Percentiles rank a stretch among this genome's conserved stretches.
phyloP scores from a whole-genome alignment of 1,284 basidiomycete genomes.

The Cryptococcus sp. region DNA sequence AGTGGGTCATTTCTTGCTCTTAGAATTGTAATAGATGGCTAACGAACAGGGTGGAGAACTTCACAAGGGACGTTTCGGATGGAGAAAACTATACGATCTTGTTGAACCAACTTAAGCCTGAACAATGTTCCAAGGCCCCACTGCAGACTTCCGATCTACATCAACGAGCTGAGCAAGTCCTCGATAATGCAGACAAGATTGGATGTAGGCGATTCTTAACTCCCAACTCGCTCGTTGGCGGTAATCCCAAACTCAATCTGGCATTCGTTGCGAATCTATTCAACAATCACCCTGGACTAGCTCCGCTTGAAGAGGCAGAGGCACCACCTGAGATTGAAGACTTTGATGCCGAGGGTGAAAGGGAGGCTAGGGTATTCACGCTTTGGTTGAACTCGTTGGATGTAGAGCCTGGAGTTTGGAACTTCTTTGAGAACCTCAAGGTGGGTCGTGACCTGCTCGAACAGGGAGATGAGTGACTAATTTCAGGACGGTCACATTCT shows the following conservation, averaged over 20 bases:
- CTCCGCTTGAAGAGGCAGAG: slow-evolving; percentile 82
- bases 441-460: slow-evolving; percentile 40
- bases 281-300: slow-evolving; percentile 93
- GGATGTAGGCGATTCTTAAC: slow-evolving; percentile 96
- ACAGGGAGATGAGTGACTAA: background rate
- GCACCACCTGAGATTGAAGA: slow-evolving; percentile 76
- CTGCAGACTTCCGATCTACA: slow-evolving; percentile 79
- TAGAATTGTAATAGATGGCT: background rate
- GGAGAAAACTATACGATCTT: slow-evolving; percentile 97
- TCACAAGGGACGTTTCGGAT: slow-evolving; percentile 89
- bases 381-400: slow-evolving; percentile 97
- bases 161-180: slow-evolving; percentile 80
- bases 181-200: slow-evolving; percentile 89
- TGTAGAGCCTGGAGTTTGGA: slow-evolving; percentile 93
- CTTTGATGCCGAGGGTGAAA: slow-evolving; percentile 97
- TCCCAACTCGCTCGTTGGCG: slow-evolving; percentile 80
- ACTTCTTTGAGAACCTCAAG: slow-evolving; percentile 92
- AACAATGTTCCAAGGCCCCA: slow-evolving; percentile 86
- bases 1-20: slow-evolving; percentile 50
- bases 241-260: slow-evolving; percentile 97
- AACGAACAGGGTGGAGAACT: slow-evolving; percentile 79
- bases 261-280: slow-evolving; percentile 98
- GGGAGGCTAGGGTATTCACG: slow-evolving; percentile 95
- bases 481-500: slow-evolving; percentile 71
- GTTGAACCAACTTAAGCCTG: slow-evolving; percentile 90